Base-by-base conservation (phyloP, 2,329 filamentous ascomycete genomes). In the Xylariaceae sp. region DNA sequence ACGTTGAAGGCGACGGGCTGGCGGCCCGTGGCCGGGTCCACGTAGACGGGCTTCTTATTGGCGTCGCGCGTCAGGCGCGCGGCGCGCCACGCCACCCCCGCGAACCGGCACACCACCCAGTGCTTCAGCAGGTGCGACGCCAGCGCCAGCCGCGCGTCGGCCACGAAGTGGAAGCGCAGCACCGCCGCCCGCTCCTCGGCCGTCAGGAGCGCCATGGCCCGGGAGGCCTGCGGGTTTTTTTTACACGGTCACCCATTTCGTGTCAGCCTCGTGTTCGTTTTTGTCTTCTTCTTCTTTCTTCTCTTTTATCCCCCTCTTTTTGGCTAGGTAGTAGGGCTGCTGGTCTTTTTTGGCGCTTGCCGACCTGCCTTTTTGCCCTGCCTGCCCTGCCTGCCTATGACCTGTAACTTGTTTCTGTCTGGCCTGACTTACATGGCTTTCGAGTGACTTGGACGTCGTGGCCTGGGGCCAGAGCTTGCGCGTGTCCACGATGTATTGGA, bases 121-220 rank as follows among this genome's bases (percentile, higher is more conserved):
- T 81, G 79, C 63, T 90, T 90, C 39, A 89, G 66, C 31, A 90
- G 70, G 27, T 79, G 72, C 13, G 83, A 89, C 16, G 62, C 80
- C 26, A 90, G 68, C 31, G 74, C 72, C 70, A 88, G 81, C 53
- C 82, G 83, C 33, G 83, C 83, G 59, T 89, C 84, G 51, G 72
- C 67, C 46, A 80, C 63, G 55, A 80, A 75, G 60, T 76, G 74
- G 60, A 76, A 85, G 37, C 66, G 66, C 7, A 78, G 65, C 19
- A 80, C 71, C 11, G 60, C 58, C 32, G 68, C 55, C 40, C 70
- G 72, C 53, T 87, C 81, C 8, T 70, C 59, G 1, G 59, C 46
- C 2, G 63, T 57, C 31, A 80, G 63, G 18, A 80, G 61, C 7
- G 60, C 56, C 22, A 81, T 58, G 15, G 70, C 68, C 29, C 66